Conservation (phyloP, 306 rosid genomes). For the Arachis hypogaea region DNA sequence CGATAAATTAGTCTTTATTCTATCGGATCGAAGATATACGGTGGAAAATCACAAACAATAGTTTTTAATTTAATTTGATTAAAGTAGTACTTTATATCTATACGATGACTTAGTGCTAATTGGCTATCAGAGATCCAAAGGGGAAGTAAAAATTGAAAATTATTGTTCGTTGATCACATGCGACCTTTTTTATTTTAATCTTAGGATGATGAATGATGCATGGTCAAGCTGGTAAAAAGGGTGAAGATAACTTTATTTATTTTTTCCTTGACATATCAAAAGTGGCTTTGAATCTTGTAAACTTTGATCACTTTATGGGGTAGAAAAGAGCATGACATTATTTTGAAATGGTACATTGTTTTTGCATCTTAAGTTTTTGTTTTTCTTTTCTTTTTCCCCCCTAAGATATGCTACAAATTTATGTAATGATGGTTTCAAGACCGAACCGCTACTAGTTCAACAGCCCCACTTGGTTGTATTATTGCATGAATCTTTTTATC, state of each 20-base stretch:
- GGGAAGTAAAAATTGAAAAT: slow-evolving; percentile 40
- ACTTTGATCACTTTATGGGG: slow-evolving; percentile 39
- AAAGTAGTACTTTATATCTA: no score
- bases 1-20: no score
- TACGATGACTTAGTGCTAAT: slow-evolving; percentile 48
- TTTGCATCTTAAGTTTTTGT: neutral
- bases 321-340: slow-evolving; percentile 40
- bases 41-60: no score
- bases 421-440: slow-evolving; percentile 58
- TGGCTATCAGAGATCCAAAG: slow-evolving; percentile 49
- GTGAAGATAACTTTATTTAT: neutral
- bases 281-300: slow-evolving; percentile 50
- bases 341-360: slow-evolving; percentile 36
- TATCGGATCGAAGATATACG: no score
- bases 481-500: slow-evolving; percentile 63
- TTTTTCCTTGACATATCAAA: slow-evolving; percentile 41
- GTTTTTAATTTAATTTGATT: no score
- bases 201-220: slow-evolving; percentile 6
- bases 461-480: slow-evolving; percentile 59
- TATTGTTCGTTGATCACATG: slow-evolving; percentile 56
- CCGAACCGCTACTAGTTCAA: slow-evolving; percentile 41
- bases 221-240: slow-evolving; percentile 40
- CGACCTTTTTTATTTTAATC: slow-evolving; percentile 41
- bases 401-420: slow-evolving; percentile 47
- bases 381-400: slow-evolving; percentile 22